Evolutionary conservation across 805 yeast species (phyloP), one percentile per base, ranked within the genome.

Genomic region (Candida takata): DNA sequence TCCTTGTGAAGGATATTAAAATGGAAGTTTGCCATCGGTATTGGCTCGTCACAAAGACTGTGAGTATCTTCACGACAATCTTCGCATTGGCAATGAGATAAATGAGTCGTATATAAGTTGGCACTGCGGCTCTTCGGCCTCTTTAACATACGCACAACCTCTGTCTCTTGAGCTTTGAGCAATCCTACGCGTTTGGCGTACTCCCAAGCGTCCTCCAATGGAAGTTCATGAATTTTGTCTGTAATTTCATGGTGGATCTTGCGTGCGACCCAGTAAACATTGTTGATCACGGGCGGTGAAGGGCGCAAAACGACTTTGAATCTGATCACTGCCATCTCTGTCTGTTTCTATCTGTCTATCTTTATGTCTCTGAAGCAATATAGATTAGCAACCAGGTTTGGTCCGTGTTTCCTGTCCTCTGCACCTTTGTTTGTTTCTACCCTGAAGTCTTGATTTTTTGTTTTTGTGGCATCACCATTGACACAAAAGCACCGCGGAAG

Each of bases 131-230:
- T 16, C 21, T n/a, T 24, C 14, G 34, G 34, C 23, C 33, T 14
- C 12, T 14, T 14, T 8, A 18, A 12, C 8, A 28, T 13, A 10
- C 14, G 11, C 10, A 11, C 27, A 8, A 16, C 14, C 15, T 21
- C 17, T 15, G 25, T 19, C 24, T 13, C 24, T 10, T 9, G 17
- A 8, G 14, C 11, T n/a, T 21, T 12, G 19, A 30, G 12, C 16
- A 30, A 30, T 6, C 27, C 33, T 13, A 7, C 23, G 10, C 33
- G n/a, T 10, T 14, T 30, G 18, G 33, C 27, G 10, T 14, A 30
- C 13, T 21, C 19, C 33, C 33, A 30, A 23, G 33, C 20, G 14
- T 30, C 33, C 10, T 30, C 27, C 15, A 30, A 23, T 9, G 26
- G 26, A 13, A 30, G 14, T 8, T 30, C 27, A 23, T 15, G n/a